A percentile compares a stretch with the other conserved stretches of the same genome.
These are phyloP conservation scores for Metarhizium humberi DNA, from an alignment of 2,329 filamentous ascomycete species.

Conservation along the genomic window DNA sequence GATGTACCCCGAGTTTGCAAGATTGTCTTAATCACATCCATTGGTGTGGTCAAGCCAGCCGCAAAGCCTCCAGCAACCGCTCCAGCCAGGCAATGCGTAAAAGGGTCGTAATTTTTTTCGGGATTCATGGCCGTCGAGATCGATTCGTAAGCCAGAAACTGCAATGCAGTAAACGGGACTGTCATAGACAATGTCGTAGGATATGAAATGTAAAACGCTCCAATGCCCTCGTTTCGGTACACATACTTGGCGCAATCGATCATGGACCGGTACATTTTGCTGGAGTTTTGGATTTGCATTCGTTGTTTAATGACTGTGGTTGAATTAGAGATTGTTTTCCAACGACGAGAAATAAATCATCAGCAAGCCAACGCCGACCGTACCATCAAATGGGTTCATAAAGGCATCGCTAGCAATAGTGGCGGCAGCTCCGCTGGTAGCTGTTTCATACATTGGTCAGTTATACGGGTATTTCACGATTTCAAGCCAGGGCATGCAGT, in stretches of 20 bases:
- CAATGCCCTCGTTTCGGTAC: constrained; percentile 77
- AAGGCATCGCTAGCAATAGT: constrained; percentile 96
- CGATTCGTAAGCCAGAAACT: constrained; percentile 97
- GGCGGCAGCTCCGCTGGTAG: constrained; percentile 84
- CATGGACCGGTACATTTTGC: constrained; percentile 75
- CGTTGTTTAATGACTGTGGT: constrained; percentile 89
- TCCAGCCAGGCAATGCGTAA: constrained; percentile 88
- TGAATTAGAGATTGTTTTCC: background rate
- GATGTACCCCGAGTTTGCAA: constrained; percentile 86
- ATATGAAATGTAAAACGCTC: constrained; percentile 96
- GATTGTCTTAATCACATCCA: constrained; percentile 98
- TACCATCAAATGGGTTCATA: constrained; percentile 99
- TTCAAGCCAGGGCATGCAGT: background rate
- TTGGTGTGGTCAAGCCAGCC: constrained; percentile 85
- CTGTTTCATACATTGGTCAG: constrained; percentile 33
- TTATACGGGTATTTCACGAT: background rate
- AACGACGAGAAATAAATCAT: background rate
- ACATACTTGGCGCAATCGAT: constrained; percentile 79
- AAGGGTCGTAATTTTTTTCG: constrained; percentile 73
- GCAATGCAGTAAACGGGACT: constrained; percentile 91
- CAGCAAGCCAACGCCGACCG: constrained; percentile 15
- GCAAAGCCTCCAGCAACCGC: constrained; percentile 89
- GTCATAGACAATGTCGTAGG: constrained; percentile 98
- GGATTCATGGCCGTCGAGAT: constrained; percentile 92
- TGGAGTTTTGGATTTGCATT: constrained; percentile 97